Percentiles rank a stretch among this genome's conserved stretches.
Evolutionary conservation across 1,139 yeast species (phyloP).

Genomic region (Yamadazyma atmosphaerica): DNA sequence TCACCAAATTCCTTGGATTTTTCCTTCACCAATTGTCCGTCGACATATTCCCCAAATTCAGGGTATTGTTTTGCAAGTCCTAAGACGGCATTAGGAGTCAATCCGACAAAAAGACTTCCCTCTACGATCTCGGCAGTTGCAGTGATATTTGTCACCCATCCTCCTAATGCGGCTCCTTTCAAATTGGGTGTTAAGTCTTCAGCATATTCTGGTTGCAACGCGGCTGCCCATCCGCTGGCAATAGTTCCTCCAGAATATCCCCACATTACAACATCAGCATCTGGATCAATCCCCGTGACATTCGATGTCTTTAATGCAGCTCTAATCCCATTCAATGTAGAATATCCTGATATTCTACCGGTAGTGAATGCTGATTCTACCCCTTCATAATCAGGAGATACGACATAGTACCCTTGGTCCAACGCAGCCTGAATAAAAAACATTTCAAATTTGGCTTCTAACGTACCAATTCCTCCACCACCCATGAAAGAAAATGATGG

Average conservation of each 20-base stretch:
- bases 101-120: slow-evolving; percentile 27
- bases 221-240: slow-evolving; percentile 41
- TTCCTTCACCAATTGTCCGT: slow-evolving; percentile 1
- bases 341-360: slow-evolving; percentile 32
- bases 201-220: slow-evolving; percentile 35
- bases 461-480: slow-evolving; percentile 20
- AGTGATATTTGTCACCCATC: slow-evolving; percentile 27
- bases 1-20: slow-evolving; percentile 10
- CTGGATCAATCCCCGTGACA: slow-evolving; percentile 26
- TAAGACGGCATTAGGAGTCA: slow-evolving; percentile 25
- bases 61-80: slow-evolving; percentile 30
- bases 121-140: slow-evolving; percentile 27
- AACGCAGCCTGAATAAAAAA: slow-evolving; percentile 25
- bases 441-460: slow-evolving; percentile 26
- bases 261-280: slow-evolving; percentile 32
- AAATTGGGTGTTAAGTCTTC: slow-evolving; percentile 27
- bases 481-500: slow-evolving; percentile 31
- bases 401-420: slow-evolving; percentile 30
- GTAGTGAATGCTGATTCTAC: slow-evolving; percentile 31
- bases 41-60: slow-evolving; percentile 8
- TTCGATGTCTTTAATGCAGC: slow-evolving; percentile 26
- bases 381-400: slow-evolving; percentile 37
- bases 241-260: slow-evolving; percentile 45
- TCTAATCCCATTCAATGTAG: slow-evolving; percentile 30
- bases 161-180: slow-evolving; percentile 34